Evolutionary conservation across 257 asterid genomes (phyloP).

Genomic region (Datura wrightii): DNA sequence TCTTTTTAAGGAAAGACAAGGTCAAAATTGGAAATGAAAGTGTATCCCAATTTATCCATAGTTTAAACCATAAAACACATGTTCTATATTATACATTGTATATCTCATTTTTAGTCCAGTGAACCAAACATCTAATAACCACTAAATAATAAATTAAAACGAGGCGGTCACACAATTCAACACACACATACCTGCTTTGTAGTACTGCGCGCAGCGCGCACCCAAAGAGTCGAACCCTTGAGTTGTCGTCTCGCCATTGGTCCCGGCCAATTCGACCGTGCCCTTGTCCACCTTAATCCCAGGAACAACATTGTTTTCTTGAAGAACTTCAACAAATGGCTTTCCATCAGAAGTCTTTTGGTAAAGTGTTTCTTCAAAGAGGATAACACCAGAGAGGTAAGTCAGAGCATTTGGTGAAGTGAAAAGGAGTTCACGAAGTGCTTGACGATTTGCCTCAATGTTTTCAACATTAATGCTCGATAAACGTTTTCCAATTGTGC

Average conservation of each 20-base stretch:
- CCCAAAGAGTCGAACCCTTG: slow-evolving; percentile 82
- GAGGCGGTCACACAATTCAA: neutral
- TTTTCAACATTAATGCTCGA: slow-evolving; percentile 79
- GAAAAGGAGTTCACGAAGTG: slow-evolving; percentile 89
- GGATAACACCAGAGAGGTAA: slow-evolving; percentile 82
- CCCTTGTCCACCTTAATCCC: slow-evolving; percentile 95
- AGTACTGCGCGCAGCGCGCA: slow-evolving; percentile 72
- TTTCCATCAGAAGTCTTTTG: slow-evolving; percentile 72
- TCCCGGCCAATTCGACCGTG: slow-evolving; percentile 72
- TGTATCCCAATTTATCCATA: neutral
- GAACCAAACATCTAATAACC: neutral
- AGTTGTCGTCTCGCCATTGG: slow-evolving; percentile 82
- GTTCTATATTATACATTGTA: neutral
- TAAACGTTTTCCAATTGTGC: slow-evolving; percentile 86
- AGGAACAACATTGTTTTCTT: slow-evolving; percentile 68
- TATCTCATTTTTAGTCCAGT: neutral
- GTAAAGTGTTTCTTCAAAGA: slow-evolving; percentile 91
- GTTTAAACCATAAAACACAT: neutral
- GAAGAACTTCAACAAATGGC: slow-evolving; percentile 76
- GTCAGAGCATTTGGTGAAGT: slow-evolving; percentile 81
- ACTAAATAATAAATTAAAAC: neutral
- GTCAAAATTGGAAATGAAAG: neutral
- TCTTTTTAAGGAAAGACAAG: neutral
- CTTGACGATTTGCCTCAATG: slow-evolving; percentile 80
- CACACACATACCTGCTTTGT: slow-evolving; percentile 57